phyloP scores from a whole-genome alignment of 1,284 basidiomycete genomes.

The Malassezia sp. region DNA sequence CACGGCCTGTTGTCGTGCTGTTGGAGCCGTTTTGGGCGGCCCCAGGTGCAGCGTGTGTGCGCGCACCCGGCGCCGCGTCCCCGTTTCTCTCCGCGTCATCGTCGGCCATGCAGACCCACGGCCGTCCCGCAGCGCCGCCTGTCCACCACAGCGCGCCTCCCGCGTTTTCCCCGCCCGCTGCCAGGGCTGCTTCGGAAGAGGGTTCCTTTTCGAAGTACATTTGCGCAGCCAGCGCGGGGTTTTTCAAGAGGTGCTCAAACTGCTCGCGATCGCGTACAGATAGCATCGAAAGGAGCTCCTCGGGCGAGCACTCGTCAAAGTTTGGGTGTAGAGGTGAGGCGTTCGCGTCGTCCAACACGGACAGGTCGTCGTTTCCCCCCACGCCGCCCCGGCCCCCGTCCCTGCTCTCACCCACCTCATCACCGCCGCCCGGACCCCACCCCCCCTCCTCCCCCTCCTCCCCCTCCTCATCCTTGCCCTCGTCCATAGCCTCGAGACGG shows the following conservation, averaged over 20 bases:
- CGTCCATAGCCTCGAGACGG: slow-evolving; percentile 9
- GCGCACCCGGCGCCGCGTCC: no score
- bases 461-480: slow-evolving; percentile 1
- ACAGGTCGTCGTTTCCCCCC: no score
- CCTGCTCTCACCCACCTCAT: no score
- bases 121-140: background rate
- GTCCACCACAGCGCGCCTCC: background rate
- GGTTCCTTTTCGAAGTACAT: slow-evolving; percentile 13
- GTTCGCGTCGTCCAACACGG: no score
- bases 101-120: no score
- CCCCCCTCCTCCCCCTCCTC: background rate
- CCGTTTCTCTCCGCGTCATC: no score
- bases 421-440: no score
- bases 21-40: no score
- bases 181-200: no score
- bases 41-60: no score
- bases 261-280: slow-evolving; percentile 17
- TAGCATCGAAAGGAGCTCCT: slow-evolving; percentile 24
- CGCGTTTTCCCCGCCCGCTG: background rate
- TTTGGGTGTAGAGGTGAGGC: background rate
- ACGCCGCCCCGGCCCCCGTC: no score
- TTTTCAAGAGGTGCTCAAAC: slow-evolving; percentile 18
- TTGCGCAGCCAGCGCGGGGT: slow-evolving; percentile 14
- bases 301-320: slow-evolving; percentile 10
- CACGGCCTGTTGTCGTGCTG: no score